phyloP scores from a whole-genome alignment of 257 asterid genomes.

The Haberlea rhodopensis region DNA sequence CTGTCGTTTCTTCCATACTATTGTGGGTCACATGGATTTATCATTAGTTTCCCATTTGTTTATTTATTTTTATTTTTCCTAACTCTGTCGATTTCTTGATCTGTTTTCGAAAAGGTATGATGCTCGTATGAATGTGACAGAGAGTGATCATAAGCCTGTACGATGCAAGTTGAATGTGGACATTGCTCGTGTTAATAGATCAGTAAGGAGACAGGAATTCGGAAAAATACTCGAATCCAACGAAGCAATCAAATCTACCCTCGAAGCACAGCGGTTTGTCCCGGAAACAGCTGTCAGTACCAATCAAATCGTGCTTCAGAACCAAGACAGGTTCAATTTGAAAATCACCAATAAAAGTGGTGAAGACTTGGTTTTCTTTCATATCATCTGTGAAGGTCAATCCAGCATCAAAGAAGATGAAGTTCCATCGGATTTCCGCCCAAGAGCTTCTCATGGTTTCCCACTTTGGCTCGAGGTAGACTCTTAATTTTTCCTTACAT shows the following conservation, averaged over 20 bases:
- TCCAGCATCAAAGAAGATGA: slow-evolving; percentile 51
- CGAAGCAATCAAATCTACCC: slow-evolving; percentile 37
- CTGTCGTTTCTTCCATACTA: slow-evolving; percentile 74
- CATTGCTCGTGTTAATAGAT: slow-evolving; percentile 75
- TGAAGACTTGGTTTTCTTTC: slow-evolving; percentile 54
- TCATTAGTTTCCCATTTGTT: not conserved
- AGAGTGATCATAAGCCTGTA: slow-evolving; percentile 95
- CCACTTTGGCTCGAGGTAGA: slow-evolving; percentile 97
- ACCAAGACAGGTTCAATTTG: slow-evolving; percentile 63
- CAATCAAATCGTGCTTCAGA: slow-evolving; percentile 53
- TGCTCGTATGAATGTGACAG: slow-evolving; percentile 91
- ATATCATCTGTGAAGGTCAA: slow-evolving; percentile 78
- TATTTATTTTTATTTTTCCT: not conserved
- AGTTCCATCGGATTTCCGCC: slow-evolving; percentile 45
- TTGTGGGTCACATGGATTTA: slow-evolving; percentile 48
- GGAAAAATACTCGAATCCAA: slow-evolving; percentile 60
- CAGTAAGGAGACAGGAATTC: slow-evolving; percentile 70
- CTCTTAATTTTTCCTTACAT: not conserved
- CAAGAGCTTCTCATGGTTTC: slow-evolving; percentile 71
- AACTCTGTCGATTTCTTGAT: not conserved
- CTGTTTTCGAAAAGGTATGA: slow-evolving; percentile 52
- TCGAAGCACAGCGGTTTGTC: slow-evolving; percentile 53
- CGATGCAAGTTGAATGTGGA: slow-evolving; percentile 80
- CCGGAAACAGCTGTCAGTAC: slow-evolving; percentile 64
- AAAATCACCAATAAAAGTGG: slow-evolving; percentile 69